Conservation (phyloP, 2,329 filamentous ascomycete species). For the Diaporthe caulivora region DNA sequence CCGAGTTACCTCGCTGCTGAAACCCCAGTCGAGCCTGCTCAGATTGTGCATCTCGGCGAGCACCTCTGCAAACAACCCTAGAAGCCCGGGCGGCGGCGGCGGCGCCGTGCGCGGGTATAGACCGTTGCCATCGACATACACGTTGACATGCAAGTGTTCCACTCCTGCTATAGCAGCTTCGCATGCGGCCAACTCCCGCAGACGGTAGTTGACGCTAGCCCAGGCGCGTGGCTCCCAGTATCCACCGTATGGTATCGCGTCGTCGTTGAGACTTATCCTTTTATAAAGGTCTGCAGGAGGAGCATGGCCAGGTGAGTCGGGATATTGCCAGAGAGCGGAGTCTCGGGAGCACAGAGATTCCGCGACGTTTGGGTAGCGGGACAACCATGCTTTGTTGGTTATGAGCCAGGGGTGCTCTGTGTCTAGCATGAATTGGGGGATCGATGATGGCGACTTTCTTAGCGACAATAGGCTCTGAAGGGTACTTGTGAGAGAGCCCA, state of each 20-base stretch:
- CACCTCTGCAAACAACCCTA: neutral
- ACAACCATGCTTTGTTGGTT: neutral
- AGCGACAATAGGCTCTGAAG: neutral
- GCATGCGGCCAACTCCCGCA: neutral
- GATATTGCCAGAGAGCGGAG: neutral
- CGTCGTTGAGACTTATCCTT: neutral
- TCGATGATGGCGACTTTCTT: neutral
- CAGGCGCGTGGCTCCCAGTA: neutral
- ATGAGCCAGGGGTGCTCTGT: slow-evolving; percentile 1
- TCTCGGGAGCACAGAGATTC: neutral
- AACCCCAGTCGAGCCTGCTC: slow-evolving; percentile 1
- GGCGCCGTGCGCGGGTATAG: neutral
- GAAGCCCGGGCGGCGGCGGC: neutral
- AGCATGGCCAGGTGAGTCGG: neutral
- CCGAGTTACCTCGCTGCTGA: neutral
- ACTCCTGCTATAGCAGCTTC: neutral
- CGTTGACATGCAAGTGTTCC: neutral
- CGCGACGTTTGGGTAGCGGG: neutral
- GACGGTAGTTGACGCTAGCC: neutral
- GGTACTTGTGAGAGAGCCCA: neutral
- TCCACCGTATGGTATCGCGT: neutral
- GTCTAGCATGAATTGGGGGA: neutral
- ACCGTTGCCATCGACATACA: neutral
- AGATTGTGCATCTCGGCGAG: neutral
- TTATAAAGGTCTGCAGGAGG: neutral